A percentile compares a stretch with the other conserved stretches of the same genome.
phyloP scores from a whole-genome alignment of 2,329 filamentous ascomycete species.

The Xylariaceae sp. region DNA sequence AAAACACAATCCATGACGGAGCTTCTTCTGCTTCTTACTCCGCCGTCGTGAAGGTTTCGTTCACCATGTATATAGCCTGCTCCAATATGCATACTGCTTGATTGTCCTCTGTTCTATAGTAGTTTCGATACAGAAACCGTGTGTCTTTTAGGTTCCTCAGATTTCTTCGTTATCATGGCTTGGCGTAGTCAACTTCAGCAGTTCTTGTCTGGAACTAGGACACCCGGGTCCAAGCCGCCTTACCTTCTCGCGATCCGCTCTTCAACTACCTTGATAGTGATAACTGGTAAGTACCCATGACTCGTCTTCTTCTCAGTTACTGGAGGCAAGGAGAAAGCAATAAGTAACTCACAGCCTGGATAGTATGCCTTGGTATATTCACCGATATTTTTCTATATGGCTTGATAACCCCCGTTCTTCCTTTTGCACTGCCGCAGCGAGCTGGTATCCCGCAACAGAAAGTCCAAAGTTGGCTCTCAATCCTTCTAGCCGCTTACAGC shows the following conservation, averaged over 20 bases:
- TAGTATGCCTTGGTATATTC: slow-evolving; percentile 33
- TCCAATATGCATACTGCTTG: no score
- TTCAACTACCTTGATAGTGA: slow-evolving; percentile 36
- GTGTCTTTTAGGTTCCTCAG: no score
- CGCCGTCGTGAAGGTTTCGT: no score
- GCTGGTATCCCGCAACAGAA: slow-evolving; percentile 45
- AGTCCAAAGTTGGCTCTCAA: slow-evolving; percentile 67
- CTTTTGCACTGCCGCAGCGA: slow-evolving; percentile 58
- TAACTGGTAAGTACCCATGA: slow-evolving; percentile 25
- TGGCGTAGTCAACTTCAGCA: slow-evolving; percentile 17
- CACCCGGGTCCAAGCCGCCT: slow-evolving; percentile 29
- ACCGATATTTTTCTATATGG: slow-evolving; percentile 61
- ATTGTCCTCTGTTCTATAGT: no score
- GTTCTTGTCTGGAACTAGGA: slow-evolving; percentile 29
- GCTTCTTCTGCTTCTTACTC: no score
- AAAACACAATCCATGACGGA: no score
- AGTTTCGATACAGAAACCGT: no score
- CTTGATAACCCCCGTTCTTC: slow-evolving; percentile 67
- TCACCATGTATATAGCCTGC: no score
- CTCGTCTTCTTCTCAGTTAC: neutral
- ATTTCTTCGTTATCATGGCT: slow-evolving; percentile 11
- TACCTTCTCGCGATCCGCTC: slow-evolving; percentile 36
- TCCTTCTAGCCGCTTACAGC: slow-evolving; percentile 70
- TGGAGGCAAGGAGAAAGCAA: neutral
- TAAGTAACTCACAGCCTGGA: slow-evolving; percentile 1